Base-by-base conservation (phyloP, 2,329 filamentous ascomycete species). In the Dothiorella sarmentorum region DNA sequence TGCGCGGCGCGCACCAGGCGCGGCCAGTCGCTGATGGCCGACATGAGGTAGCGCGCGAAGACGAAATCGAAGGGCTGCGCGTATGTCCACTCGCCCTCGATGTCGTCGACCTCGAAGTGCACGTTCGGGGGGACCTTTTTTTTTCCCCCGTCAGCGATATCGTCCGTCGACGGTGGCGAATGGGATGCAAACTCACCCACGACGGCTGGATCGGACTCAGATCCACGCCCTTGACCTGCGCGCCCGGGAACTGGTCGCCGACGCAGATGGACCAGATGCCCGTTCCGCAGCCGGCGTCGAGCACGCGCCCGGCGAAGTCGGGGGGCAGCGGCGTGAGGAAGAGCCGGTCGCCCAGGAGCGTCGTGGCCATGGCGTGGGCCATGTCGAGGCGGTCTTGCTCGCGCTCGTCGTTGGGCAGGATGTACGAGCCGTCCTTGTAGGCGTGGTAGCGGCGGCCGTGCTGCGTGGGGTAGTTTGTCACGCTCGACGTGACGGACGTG, bases 51-150 rank as follows among this genome's bases (percentile, higher is more conserved):
- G 33, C 71, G 68, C 40, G 62, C 61, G 59, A 73, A 71, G 20
- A 73, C 69, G 55, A 67, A 69, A 61, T 73, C 70, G 58, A 72
- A 73, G 2, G 58, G 59, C 45, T 63, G 60, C 11, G 63, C 42
- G 35, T 71, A 72, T 4, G 71, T 63, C 74, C 74, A 76, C 15
- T 73, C 70, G 31, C 65, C 63, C 60, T 76, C 73, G 52, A 69
- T 69, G 58, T 76, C 73, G 65, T 76, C 74, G 56, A 76, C 71
- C 63, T 75, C 71, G 66, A 76, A 76, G 56, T 70, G 69, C 24
- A 68, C 67, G 58, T 76, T 75, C 0, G 73, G 68, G 2, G 75
- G 73, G 10, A 73, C 67, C 49, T 38, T 3, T 17, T 18, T 10
- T 20, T 35, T 29, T 17, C 29, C 20, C 15, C 18, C n/a, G 20